phyloP scores from a whole-genome alignment of 2,329 filamentous ascomycete species.

The Aspergillus proliferans region DNA sequence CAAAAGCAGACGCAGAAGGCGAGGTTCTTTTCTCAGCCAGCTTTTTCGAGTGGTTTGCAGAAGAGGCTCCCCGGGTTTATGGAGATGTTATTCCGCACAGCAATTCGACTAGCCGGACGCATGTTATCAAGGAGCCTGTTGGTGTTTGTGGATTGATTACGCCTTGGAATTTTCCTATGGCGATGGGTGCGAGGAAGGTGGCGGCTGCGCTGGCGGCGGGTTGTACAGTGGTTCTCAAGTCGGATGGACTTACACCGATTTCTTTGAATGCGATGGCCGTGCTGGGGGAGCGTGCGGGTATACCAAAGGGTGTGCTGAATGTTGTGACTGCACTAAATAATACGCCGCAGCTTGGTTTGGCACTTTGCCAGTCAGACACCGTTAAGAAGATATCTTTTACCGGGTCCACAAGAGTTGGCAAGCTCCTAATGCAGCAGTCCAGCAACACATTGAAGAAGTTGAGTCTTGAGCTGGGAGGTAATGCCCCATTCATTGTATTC shows the following conservation, averaged over 20 bases:
- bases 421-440: conserved; percentile 80
- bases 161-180: conserved; percentile 57
- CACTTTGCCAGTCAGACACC: conserved; percentile 35
- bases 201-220: conserved; percentile 67
- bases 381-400: conserved; percentile 94
- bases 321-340: conserved; percentile 71
- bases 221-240: conserved; percentile 84
- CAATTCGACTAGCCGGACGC: conserved; percentile 50
- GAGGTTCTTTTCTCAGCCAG: conserved; percentile 50
- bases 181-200: conserved; percentile 44
- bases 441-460: conserved; percentile 72
- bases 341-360: conserved; percentile 63
- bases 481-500: conserved; percentile 91
- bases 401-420: conserved; percentile 58
- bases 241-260: conserved; percentile 82
- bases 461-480: conserved; percentile 85
- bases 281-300: conserved; percentile 72
- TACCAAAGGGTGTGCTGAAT: conserved; percentile 82
- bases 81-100: conserved; percentile 54
- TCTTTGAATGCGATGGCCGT: conserved; percentile 77
- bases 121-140: conserved; percentile 57
- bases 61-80: conserved; percentile 50
- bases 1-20: conserved; percentile 50
- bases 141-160: conserved; percentile 60
- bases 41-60: conserved; percentile 56